Percentiles rank a stretch among this genome's conserved stretches.
These are phyloP conservation scores for Ustilago lituana DNA, from an alignment of 1,284 basidiomycete genomes.

Conservation along the genomic window DNA sequence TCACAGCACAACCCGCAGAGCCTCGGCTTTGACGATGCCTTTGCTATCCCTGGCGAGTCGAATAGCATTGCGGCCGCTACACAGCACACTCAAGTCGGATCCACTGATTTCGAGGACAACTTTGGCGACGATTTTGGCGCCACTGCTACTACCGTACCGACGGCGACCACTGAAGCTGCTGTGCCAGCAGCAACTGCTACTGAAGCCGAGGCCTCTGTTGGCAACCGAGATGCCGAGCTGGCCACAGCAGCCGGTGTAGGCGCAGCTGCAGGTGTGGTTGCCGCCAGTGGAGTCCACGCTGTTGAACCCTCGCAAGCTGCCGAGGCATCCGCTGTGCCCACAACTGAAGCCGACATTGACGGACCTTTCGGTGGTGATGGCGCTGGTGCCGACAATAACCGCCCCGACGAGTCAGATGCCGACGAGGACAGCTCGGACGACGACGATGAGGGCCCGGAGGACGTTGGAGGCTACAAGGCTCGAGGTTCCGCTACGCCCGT, in stretches of 20 bases:
- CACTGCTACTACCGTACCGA: conserved; percentile 14
- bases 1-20: conserved; percentile 7
- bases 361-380: conserved; percentile 25
- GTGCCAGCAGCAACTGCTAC: conserved; percentile 5
- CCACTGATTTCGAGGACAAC: conserved; percentile 53
- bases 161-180: background rate
- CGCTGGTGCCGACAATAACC: conserved; percentile 24
- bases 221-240: conserved; percentile 15
- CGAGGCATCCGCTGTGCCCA: background rate
- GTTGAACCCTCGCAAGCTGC: conserved; percentile 12
- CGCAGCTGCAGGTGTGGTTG: conserved; percentile 14
- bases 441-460: conserved; percentile 59
- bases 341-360: conserved; percentile 21
- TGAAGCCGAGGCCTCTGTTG: conserved; percentile 64
- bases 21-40: conserved; percentile 72
- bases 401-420: conserved; percentile 45
- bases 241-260: conserved; percentile 16
- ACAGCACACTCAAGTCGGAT: conserved; percentile 7
- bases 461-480: conserved; percentile 44
- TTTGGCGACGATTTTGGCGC: conserved; percentile 65
- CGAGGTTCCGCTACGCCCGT: conserved; percentile 16
- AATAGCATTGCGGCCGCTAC: conserved; percentile 58
- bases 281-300: conserved; percentile 14
- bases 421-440: conserved; percentile 55
- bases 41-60: conserved; percentile 70